Conservation (phyloP, 495 filamentous ascomycete species). For the Xylaria telfairii region DNA sequence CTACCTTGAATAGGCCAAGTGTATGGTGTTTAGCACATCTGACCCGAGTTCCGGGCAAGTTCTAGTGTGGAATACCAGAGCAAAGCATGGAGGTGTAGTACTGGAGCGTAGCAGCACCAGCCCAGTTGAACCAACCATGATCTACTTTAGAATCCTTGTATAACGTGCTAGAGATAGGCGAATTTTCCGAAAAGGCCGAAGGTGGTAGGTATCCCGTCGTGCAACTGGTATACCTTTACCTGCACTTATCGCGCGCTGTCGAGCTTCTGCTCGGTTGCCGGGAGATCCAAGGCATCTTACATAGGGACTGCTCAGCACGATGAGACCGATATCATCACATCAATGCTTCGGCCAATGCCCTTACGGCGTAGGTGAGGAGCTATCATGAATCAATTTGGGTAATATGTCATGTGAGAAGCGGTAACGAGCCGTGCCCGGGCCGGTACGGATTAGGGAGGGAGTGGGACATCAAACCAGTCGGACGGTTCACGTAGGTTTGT, state of each 20-base stretch:
- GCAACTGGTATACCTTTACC: neutral
- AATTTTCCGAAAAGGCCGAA: constrained; percentile 27
- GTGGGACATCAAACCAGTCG: constrained; percentile 8
- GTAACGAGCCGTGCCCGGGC: constrained; percentile 22
- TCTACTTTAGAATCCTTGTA: constrained; percentile 9
- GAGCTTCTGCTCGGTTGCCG: neutral
- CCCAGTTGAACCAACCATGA: neutral
- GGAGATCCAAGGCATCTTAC: neutral
- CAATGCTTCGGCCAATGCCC: neutral
- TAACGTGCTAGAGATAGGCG: constrained; percentile 28
- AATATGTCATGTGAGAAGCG: constrained; percentile 22
- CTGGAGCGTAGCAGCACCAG: constrained; percentile 19
- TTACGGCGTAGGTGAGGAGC: neutral
- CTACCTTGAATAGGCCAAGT: constrained; percentile 4
- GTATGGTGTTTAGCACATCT: neutral
- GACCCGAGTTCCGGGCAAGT: constrained; percentile 14
- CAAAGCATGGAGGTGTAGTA: neutral
- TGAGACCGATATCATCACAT: neutral
- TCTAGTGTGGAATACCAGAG: neutral
- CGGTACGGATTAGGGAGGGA: constrained; percentile 11
- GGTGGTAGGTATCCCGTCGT: neutral
- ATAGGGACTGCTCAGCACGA: neutral
- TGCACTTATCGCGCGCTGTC: neutral
- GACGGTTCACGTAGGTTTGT: constrained; percentile 1
- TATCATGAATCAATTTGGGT: constrained; percentile 18